Evolutionary conservation across 2,329 filamentous ascomycete species (phyloP).

Genomic region (Raffaelea arxii): DNA sequence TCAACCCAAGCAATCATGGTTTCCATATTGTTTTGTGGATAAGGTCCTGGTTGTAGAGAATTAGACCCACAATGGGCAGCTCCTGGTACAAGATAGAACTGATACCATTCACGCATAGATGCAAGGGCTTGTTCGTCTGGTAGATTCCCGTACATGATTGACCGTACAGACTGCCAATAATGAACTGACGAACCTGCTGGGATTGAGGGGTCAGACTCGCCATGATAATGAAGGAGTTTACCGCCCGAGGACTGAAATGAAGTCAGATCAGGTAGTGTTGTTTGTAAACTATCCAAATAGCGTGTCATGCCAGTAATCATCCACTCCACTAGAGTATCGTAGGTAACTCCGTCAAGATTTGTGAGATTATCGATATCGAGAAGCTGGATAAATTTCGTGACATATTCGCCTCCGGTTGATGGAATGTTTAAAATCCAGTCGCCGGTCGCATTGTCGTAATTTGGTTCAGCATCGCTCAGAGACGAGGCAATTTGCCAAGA

Average conservation of each 20-base stretch:
- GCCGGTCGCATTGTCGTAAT: conserved; percentile 20
- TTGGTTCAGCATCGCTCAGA: conserved; percentile 22
- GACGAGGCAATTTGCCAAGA: neutral
- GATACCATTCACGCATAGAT: conserved; percentile 28
- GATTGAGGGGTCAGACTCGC: conserved; percentile 37
- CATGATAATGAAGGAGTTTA: conserved; percentile 43
- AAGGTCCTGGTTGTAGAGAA: conserved; percentile 33
- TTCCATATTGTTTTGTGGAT: conserved; percentile 11
- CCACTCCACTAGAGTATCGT: conserved; percentile 39
- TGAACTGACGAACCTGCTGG: conserved; percentile 35
- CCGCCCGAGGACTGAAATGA: conserved; percentile 32
- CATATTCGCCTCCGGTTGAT: conserved; percentile 18
- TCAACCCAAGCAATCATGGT: conserved; percentile 37
- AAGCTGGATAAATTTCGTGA: conserved; percentile 24
- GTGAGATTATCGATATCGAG: conserved; percentile 15
- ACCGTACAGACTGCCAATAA: conserved; percentile 33
- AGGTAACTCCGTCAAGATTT: conserved; percentile 35
- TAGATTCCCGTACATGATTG: conserved; percentile 25
- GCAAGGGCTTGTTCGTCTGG: conserved; percentile 13
- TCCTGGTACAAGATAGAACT: conserved; percentile 33
- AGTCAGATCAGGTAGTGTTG: conserved; percentile 36
- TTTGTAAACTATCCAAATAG: conserved; percentile 34
- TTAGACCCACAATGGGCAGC: conserved; percentile 39
- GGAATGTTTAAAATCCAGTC: conserved; percentile 1
- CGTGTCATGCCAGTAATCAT: conserved; percentile 37